Evolutionary conservation across 2,329 filamentous ascomycete genomes (phyloP), one percentile per base, ranked within the genome.

Genomic region (Bipolaris cookei): DNA sequence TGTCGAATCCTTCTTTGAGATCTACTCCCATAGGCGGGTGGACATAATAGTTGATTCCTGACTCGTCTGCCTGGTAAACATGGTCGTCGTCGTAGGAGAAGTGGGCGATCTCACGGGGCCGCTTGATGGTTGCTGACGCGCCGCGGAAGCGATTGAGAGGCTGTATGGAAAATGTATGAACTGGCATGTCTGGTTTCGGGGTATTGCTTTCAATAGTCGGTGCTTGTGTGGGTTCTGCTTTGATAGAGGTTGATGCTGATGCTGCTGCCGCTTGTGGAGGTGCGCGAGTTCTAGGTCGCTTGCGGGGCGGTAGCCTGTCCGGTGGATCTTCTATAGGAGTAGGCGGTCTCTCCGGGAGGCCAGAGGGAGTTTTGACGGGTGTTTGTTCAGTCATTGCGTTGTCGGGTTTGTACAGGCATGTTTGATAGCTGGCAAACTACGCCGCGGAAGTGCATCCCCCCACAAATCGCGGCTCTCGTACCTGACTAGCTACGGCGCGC

Each of bases 81-180:
- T 94, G 95, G 25, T 92, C 81, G 42, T 92, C 86, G 74, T 98
- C 91, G 77, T 95, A 98, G 7, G 94, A 98, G 78, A 98, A 99
- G 77, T 84, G 92, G 3, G 94, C 86, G 63, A 99, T 90, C 80
- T 99, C 95, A 89, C 94, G 63, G 6, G 69, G 73, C 23, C 71
- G 69, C 51, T 73, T 72, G 39, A 76, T 74, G 57, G 65, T 72
- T 10, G 72, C 69, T 5, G 72, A 73, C 16, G 69, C 62, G 37
- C 72, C 70, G 38, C 70, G 68, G 41, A 76, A 76, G 46, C 71
- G 73, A 16, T 68, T 51, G n/a, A 75, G 59, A 1, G 71, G 72
- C 34, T 75, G 68, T 37, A 75, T 67, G 4, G 64, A 57, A 57
- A 75, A 75, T 28, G 61, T 63, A 6, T 67, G 51, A 8, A 62